Conservation (phyloP, 2,329 filamentous ascomycete genomes). For the Akanthomyces uredinophilus region DNA sequence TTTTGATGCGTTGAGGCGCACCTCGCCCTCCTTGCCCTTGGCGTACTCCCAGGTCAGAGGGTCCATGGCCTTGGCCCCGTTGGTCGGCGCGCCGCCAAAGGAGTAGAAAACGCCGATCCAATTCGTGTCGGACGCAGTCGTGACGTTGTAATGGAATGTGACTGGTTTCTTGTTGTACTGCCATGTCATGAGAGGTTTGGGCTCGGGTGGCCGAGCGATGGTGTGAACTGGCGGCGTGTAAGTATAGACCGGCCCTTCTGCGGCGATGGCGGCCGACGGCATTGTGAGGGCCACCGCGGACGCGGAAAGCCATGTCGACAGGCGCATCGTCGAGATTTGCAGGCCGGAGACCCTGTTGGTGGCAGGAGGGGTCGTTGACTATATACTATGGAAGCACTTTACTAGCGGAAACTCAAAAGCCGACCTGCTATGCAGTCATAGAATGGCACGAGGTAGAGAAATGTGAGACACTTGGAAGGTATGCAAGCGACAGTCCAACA, state of each 20-base stretch:
- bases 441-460: background rate
- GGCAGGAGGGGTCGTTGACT: too few species aligned
- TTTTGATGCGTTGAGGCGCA: conserved; percentile 22
- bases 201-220: background rate
- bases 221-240: background rate
- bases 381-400: background rate
- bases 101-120: conserved; percentile 35
- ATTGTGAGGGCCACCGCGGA: background rate
- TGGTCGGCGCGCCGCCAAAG: conserved; percentile 30
- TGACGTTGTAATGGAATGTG: conserved; percentile 33
- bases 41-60: conserved; percentile 33
- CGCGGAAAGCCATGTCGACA: background rate
- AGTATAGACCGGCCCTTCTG: background rate
- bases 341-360: background rate
- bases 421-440: background rate
- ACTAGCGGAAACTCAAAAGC: background rate
- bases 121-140: conserved; percentile 25
- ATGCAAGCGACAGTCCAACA: background rate
- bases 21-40: conserved; percentile 22
- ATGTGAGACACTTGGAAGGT: background rate
- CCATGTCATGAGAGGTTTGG: background rate
- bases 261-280: background rate
- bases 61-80: conserved; percentile 24
- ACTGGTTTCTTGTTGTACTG: conserved; percentile 3
- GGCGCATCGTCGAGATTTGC: background rate